Evolutionary conservation across 768 basidiomycete species (phyloP).

Genomic region (Suillus weaverae): DNA sequence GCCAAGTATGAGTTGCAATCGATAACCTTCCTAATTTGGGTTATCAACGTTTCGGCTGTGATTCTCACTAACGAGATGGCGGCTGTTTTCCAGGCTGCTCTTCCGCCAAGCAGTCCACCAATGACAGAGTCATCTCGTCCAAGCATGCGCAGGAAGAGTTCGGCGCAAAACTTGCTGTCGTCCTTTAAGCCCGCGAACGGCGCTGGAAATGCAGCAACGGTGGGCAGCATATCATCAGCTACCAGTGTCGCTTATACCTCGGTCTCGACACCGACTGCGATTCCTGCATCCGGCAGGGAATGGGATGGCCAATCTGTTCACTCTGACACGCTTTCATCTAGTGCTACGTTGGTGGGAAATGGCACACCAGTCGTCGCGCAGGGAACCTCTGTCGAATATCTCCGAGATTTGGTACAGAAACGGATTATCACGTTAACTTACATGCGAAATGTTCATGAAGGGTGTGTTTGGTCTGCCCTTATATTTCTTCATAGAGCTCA

Average conservation of each 20-base stretch:
- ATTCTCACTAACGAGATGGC: conserved; percentile 12
- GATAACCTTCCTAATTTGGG: conserved; percentile 20
- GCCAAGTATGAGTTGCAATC: neutral
- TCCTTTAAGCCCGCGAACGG: conserved; percentile 55
- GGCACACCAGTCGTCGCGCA: conserved; percentile 39
- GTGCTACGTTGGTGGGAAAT: conserved; percentile 39
- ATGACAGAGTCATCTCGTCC: conserved; percentile 45
- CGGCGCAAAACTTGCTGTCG: conserved; percentile 78
- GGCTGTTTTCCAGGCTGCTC: conserved; percentile 19
- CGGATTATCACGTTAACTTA: conserved; percentile 84
- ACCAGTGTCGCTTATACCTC: conserved; percentile 40
- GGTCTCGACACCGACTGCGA: conserved; percentile 38
- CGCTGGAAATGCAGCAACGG: conserved; percentile 25
- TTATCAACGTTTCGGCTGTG: conserved; percentile 8
- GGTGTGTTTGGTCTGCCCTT: conserved; percentile 47
- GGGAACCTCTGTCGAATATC: conserved; percentile 74
- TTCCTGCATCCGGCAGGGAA: conserved; percentile 50
- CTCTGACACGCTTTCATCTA: conserved; percentile 42
- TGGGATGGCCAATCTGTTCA: conserved; percentile 74
- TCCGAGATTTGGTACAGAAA: conserved; percentile 80
- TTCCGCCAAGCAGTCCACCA: conserved; percentile 25
- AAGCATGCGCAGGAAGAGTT: conserved; percentile 79
- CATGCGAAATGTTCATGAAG: conserved; percentile 82
- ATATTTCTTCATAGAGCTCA: conserved; percentile 5
- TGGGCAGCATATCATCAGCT: conserved; percentile 36